phyloP scores from a whole-genome alignment of 1,284 basidiomycete genomes.

The Ganoderma multipileum region DNA sequence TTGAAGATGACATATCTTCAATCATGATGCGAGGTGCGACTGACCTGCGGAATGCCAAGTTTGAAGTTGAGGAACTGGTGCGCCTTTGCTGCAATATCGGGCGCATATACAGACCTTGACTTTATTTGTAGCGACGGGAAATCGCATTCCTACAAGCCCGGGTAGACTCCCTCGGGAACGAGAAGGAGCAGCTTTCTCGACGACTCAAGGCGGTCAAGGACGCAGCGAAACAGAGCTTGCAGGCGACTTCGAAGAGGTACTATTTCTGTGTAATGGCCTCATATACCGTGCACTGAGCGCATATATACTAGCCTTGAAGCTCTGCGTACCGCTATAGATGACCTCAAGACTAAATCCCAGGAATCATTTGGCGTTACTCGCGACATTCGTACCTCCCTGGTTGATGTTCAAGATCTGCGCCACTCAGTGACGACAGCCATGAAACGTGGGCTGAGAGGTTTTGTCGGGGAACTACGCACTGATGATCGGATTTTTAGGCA shows the following conservation, averaged over 20 bases:
- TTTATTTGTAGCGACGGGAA: slow-evolving; percentile 35
- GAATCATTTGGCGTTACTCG: slow-evolving; percentile 35
- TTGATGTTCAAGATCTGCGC: slow-evolving; percentile 39
- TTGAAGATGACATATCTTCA: slow-evolving; percentile 40
- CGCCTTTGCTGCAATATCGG: neutral
- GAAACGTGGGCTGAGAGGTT: slow-evolving; percentile 26
- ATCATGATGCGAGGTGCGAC: slow-evolving; percentile 43
- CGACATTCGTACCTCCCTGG: slow-evolving; percentile 36
- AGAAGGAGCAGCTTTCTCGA: slow-evolving; percentile 38
- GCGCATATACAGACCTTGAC: slow-evolving; percentile 15
- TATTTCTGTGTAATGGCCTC: neutral
- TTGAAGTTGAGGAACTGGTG: slow-evolving; percentile 40
- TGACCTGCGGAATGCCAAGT: slow-evolving; percentile 39
- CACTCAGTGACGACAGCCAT: slow-evolving; percentile 32
- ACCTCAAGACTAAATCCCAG: slow-evolving; percentile 40
- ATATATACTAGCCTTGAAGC: slow-evolving; percentile 36
- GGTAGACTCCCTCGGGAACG: slow-evolving; percentile 29
- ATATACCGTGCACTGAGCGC: neutral
- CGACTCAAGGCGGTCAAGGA: slow-evolving; percentile 39
- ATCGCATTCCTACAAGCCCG: slow-evolving; percentile 35
- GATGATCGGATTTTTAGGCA: slow-evolving; percentile 25
- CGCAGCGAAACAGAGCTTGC: slow-evolving; percentile 37
- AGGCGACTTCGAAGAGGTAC: slow-evolving; percentile 36
- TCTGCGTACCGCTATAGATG: slow-evolving; percentile 30
- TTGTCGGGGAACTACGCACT: neutral